Percentiles rank a stretch among this genome's conserved stretches.
These are phyloP conservation scores for Eimeria acervulina DNA, from an alignment of 169 alveolate species.

Conservation along the genomic window DNA sequence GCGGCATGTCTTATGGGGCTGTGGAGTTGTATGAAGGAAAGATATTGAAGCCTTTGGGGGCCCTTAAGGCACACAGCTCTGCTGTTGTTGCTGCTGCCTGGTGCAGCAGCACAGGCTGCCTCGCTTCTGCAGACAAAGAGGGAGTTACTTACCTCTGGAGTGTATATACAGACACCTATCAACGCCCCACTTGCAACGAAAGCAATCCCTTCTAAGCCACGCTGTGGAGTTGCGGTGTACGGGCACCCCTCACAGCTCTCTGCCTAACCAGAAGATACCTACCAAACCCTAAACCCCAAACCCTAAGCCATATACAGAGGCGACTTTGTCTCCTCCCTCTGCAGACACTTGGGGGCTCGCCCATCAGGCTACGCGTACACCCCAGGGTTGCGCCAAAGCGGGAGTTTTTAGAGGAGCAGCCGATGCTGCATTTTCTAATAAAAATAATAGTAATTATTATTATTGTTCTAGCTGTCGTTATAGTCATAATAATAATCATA, in stretches of 20 bases:
- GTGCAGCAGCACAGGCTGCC: slow-evolving; percentile 11
- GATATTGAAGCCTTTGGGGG: slow-evolving; percentile 20
- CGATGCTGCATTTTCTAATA: too few relatives aligned
- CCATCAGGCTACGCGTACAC: neutral
- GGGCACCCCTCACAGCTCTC: too few relatives aligned
- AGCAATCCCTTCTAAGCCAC: neutral
- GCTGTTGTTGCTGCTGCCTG: slow-evolving; percentile 52
- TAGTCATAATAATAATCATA: too few relatives aligned
- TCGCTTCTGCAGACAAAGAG: slow-evolving; percentile 11
- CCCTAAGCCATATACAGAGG: neutral
- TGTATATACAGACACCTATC: slow-evolving; percentile 12
- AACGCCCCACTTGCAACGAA: neutral
- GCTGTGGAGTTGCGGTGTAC: too few relatives aligned
- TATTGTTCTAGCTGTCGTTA: too few relatives aligned
- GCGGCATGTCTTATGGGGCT: slow-evolving; percentile 11
- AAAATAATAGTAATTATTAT: too few relatives aligned
- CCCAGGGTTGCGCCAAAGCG: neutral
- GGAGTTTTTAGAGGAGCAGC: too few relatives aligned
- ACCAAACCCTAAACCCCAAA: neutral
- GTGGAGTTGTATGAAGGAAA: slow-evolving; percentile 26
- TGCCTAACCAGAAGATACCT: too few relatives aligned
- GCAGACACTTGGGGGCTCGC: neutral
- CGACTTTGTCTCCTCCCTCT: too few relatives aligned
- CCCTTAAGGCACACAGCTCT: neutral
- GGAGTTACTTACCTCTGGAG: slow-evolving; percentile 14